Evolutionary conservation across 2,329 filamentous ascomycete genomes (phyloP).

Genomic region (Colletotrichum sp.): DNA sequence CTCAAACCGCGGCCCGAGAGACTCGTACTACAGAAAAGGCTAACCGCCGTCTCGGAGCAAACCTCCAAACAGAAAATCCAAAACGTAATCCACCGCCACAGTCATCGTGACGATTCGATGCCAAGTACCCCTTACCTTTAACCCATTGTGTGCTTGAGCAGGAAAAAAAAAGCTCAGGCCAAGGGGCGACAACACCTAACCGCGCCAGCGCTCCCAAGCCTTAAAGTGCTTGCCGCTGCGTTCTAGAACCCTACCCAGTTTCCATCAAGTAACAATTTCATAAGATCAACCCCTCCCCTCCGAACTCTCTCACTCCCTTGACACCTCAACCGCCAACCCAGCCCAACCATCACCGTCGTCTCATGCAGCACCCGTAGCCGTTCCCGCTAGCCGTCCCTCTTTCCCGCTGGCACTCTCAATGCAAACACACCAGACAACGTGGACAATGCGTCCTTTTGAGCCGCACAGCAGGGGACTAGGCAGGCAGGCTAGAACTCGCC

Average conservation of each 20-base stretch:
- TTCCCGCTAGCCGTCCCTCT: neutral
- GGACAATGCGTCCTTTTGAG: neutral
- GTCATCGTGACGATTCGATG: neutral
- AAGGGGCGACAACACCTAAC: neutral
- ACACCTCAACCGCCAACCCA: neutral
- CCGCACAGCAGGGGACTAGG: neutral
- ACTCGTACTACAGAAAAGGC: neutral
- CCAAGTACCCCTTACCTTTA: neutral
- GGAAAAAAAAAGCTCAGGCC: neutral
- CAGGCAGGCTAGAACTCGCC: neutral
- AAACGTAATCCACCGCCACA: neutral
- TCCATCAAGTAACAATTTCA: constrained; percentile 7
- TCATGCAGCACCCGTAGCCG: neutral
- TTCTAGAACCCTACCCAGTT: neutral
- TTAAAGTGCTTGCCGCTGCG: neutral
- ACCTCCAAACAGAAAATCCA: neutral
- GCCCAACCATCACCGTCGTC: neutral
- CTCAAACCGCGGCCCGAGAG: neutral
- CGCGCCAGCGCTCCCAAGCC: neutral
- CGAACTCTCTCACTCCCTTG: neutral
- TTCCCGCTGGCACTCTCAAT: neutral
- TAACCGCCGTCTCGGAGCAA: neutral
- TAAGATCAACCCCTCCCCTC: constrained; percentile 8
- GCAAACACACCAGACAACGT: neutral
- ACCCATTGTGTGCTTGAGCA: neutral